Base-by-base conservation (phyloP, 805 yeast genomes). In the Dipodascopsis uninucleata region DNA sequence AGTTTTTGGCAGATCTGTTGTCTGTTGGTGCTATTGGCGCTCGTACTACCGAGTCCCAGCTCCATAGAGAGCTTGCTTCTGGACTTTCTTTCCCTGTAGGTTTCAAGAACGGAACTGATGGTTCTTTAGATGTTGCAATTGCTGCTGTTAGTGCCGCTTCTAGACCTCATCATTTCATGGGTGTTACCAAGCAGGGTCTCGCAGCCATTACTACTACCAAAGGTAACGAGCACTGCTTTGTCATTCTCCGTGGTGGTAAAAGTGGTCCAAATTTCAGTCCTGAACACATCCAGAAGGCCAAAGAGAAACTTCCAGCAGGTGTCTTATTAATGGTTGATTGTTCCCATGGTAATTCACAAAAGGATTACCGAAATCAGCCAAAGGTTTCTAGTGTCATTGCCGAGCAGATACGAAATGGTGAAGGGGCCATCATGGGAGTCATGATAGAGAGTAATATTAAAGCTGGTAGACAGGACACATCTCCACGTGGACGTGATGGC, bases 21-120 rank as follows among this genome's bases (percentile, higher is more conserved):
- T 85, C 96, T 21, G 78, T 93, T 42, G 98, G 98, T 61, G 98
- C 98, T 38, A 89, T 90, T 65, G 98, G 98, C 61, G 98, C 98
- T 31, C 83, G 98, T 75, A 90, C 98, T 36, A 90, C 98, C 31
- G 98, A 90, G 72, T 88, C 96, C 31, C 98, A 90, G 72, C 78
- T 90, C 43, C 98, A 90, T 68, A 82, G 98, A 67, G 98, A 90
- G 68, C 77, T 90, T 57, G 96, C 97, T 3, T 88, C 97, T 0
- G 98, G 97, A 25, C 72, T 93, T 36, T 85, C 96, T 2, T 90
- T 93, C 87, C 98, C 98, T 33, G 87, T 90, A 48, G 98, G 98
- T 42, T 90, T 90, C 82, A 90, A 90, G 66, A 90, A 90, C 63
- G 97, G 97, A 62, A 90, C 98, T 31, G 97, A 93, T 66, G 98